phyloP scores from a whole-genome alignment of 129 eudicot species.

The Escallonia rubra region DNA sequence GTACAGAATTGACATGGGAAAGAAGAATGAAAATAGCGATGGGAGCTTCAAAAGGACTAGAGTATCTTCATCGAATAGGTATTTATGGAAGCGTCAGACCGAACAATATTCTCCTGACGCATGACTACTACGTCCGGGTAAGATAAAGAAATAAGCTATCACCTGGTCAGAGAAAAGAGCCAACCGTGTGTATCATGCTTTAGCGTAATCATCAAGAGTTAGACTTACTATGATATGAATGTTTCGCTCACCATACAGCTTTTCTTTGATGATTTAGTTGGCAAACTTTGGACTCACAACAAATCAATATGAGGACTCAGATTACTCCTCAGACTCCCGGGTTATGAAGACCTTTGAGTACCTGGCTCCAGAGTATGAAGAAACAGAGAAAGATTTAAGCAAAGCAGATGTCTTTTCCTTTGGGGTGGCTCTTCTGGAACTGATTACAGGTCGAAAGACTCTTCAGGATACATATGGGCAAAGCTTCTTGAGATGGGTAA shows the following conservation, averaged over 20 bases:
- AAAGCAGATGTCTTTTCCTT: slow-evolving; percentile 41
- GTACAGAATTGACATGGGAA: slow-evolving; percentile 42
- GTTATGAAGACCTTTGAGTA: slow-evolving; percentile 46
- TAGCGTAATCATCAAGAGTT: not conserved
- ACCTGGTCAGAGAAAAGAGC: no score
- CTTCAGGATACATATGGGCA: slow-evolving; percentile 32
- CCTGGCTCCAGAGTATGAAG: slow-evolving; percentile 48
- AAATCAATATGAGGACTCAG: slow-evolving; percentile 36
- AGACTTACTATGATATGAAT: not conserved
- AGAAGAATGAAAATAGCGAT: slow-evolving; percentile 41
- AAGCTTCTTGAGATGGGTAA: slow-evolving; percentile 43
- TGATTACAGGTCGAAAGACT: slow-evolving; percentile 48
- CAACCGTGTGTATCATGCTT: no score
- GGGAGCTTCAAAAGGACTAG: slow-evolving; percentile 42
- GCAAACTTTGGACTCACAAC: slow-evolving; percentile 33
- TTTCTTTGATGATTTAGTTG: slow-evolving; percentile 14
- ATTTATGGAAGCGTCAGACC: slow-evolving; percentile 43
- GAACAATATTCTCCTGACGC: slow-evolving; percentile 44
- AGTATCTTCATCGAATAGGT: slow-evolving; percentile 28
- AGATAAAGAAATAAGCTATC: not conserved
- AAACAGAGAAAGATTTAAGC: slow-evolving; percentile 31
- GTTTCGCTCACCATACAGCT: no score
- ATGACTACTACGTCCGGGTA: slow-evolving; percentile 46
- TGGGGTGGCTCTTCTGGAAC: slow-evolving; percentile 47
- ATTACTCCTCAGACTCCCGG: slow-evolving; percentile 32